These are phyloP conservation scores for Magnolia sinica DNA, from an alignment of 164 flowering plant species.

Conservation along the genomic window DNA sequence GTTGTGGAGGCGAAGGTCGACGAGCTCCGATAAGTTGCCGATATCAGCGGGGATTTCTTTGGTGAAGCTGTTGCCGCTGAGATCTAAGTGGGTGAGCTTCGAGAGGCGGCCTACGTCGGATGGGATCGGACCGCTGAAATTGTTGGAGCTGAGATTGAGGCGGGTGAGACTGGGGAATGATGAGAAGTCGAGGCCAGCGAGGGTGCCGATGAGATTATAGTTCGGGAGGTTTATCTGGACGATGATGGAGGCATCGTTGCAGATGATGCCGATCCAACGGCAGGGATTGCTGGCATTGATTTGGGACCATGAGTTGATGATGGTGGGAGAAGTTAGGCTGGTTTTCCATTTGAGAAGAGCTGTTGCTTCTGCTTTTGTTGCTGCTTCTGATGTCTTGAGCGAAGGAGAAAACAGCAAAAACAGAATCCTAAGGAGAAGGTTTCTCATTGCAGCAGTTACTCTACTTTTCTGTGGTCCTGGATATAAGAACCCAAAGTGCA, in stretches of 20 bases:
- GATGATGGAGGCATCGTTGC: slow-evolving; percentile 20
- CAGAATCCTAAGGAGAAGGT: not conserved
- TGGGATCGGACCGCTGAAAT: slow-evolving; percentile 21
- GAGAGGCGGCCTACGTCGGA: slow-evolving; percentile 6
- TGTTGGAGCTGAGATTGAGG: slow-evolving; percentile 32
- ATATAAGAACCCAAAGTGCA: no score
- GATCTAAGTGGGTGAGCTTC: slow-evolving; percentile 33
- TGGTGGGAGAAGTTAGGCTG: slow-evolving; percentile 11
- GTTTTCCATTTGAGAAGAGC: slow-evolving; percentile 40
- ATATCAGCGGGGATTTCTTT: slow-evolving; percentile 29
- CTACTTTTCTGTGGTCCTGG: no score
- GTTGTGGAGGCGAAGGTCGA: slow-evolving; percentile 19
- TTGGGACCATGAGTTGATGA: slow-evolving; percentile 35
- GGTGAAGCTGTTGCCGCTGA: slow-evolving; percentile 29
- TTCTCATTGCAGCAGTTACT: not conserved
- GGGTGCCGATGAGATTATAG: slow-evolving; percentile 27
- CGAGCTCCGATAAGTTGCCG: slow-evolving; percentile 26
- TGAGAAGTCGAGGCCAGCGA: slow-evolving; percentile 30
- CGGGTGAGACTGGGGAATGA: slow-evolving; percentile 33
- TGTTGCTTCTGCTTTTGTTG: slow-evolving; percentile 22
- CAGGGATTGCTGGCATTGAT: slow-evolving; percentile 28
- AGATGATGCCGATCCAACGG: slow-evolving; percentile 41
- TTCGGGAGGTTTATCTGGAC: slow-evolving; percentile 18
- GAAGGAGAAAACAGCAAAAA: slow-evolving; percentile 1
- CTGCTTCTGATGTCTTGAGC: slow-evolving; percentile 1